Base-by-base conservation (phyloP, 202 grass and related monocot species). In the Miscanthus sacchariflorus region DNA sequence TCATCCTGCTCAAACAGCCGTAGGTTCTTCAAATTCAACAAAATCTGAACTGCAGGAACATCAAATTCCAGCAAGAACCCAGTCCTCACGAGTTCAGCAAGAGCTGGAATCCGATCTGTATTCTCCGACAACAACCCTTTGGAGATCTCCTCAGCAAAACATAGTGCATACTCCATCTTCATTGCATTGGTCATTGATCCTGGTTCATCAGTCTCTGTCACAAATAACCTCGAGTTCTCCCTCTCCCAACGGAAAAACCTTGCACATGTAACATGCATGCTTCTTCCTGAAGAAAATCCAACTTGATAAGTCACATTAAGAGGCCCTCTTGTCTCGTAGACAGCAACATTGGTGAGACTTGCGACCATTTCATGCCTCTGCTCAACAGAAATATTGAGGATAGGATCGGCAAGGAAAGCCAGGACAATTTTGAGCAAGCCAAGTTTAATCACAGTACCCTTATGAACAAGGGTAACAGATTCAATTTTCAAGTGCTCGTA, bases 21-120 rank as follows among this genome's bases (percentile, higher is more conserved):
- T 17, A 94, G 73, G 5, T 92, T 95, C 61, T 91, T 91, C 25
- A 61, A 79, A 81, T 90, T 94, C 46, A 94, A 70, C 72, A 94
- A 67, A 43, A 76, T 83, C 9, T 83, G 25, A 30, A 94, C 49
- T 30, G 90, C 84, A 12, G 36, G 40, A 35, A 76, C 78, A 23
- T 92, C 90, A 83, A 91, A 52, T 17, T 52, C 90, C 65, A 94
- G 19, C 67, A 92, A 68, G 73, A 61, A 92, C 6, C 84, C 84
- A 6, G 85, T 36, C 78, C 17, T 88, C 15, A 95, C 15, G 24
- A 92, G 81, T 43, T 95, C 78, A 5, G 81, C 67, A 83, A 92
- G 93, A 45, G 81, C 59, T 72, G 19, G 59, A 38, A 92, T 68
- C 40, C 28, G 36, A 15, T 90, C 77, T 70, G 72, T 4, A 54